These are phyloP conservation scores for Murraya koenigii DNA, from an alignment of 345 rosid species.

Conservation along the genomic window DNA sequence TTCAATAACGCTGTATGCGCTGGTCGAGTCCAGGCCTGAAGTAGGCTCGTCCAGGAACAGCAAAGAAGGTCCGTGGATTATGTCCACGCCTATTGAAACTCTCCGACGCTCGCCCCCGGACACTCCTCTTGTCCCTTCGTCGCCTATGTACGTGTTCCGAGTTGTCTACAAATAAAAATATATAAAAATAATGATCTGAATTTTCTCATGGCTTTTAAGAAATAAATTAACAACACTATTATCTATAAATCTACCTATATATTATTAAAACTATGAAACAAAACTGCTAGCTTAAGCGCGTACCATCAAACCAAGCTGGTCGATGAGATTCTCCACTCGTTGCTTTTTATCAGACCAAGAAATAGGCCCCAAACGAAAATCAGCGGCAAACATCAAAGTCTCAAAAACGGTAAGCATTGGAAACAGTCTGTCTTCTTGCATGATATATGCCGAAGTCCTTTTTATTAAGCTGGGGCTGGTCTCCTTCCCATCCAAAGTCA, in stretches of 20 bases:
- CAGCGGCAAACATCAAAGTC: conserved; percentile 67
- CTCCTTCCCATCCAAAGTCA: conserved; percentile 47
- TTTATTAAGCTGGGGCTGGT: conserved; percentile 53
- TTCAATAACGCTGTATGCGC: conserved; percentile 61
- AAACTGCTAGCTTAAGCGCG: conserved; percentile 26
- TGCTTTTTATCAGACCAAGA: conserved; percentile 41
- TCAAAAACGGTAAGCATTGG: conserved; percentile 75
- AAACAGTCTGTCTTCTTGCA: conserved; percentile 67
- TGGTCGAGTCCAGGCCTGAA: conserved; percentile 65
- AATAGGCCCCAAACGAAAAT: conserved; percentile 52
- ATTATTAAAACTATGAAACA: neutral
- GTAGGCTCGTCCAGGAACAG: conserved; percentile 78
- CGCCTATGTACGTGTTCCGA: conserved; percentile 45
- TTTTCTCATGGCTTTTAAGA: no score
- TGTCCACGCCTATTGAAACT: conserved; percentile 64
- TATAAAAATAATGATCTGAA: no score
- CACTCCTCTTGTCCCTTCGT: conserved; percentile 57
- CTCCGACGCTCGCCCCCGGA: conserved; percentile 66
- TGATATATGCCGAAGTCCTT: conserved; percentile 65
- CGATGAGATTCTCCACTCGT: conserved; percentile 50
- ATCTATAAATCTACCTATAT: no score
- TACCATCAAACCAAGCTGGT: conserved; percentile 47
- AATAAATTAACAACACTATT: no score
- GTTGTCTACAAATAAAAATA: conserved; percentile 28
- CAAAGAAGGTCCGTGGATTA: conserved; percentile 59